Evolutionary conservation across 306 rosid species (phyloP).

Genomic region (Acacia crassicarpa): DNA sequence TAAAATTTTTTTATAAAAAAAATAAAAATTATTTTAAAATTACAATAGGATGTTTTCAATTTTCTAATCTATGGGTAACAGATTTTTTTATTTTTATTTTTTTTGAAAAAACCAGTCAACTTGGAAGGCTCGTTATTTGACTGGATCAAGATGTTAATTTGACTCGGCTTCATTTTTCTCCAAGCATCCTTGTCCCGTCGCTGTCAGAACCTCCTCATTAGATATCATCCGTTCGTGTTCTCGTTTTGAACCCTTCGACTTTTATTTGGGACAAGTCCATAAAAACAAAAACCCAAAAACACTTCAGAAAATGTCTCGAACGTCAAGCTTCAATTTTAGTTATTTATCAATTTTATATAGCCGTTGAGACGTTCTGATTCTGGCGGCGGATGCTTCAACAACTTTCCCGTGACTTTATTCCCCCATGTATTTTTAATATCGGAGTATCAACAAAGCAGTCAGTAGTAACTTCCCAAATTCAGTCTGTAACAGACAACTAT

Average conservation of each 20-base stretch:
- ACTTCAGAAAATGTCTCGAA: background rate
- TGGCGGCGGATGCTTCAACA: background rate
- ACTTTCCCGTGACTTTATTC: background rate
- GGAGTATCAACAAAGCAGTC: background rate
- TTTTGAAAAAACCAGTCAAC: too few species aligned
- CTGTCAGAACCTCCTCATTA: background rate
- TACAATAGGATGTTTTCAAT: background rate
- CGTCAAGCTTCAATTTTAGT: background rate
- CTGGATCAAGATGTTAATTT: background rate
- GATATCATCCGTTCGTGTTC: background rate
- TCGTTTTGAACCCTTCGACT: background rate
- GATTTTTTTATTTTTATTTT: too few species aligned
- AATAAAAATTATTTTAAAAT: too few species aligned
- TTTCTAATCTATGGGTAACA: background rate
- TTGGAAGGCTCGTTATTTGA: background rate
- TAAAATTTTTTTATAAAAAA: too few species aligned
- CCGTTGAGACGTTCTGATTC: background rate
- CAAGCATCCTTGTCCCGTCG: background rate
- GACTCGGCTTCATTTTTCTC: background rate
- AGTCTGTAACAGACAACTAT: background rate
- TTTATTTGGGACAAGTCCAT: background rate
- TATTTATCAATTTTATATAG: background rate
- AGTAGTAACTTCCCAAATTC: background rate
- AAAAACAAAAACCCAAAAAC: too few species aligned
- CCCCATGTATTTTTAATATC: background rate